Evolutionary conservation across 495 filamentous ascomycete species (phyloP), one percentile per base, ranked within the genome.

Genomic region (Neurospora pannonica): DNA sequence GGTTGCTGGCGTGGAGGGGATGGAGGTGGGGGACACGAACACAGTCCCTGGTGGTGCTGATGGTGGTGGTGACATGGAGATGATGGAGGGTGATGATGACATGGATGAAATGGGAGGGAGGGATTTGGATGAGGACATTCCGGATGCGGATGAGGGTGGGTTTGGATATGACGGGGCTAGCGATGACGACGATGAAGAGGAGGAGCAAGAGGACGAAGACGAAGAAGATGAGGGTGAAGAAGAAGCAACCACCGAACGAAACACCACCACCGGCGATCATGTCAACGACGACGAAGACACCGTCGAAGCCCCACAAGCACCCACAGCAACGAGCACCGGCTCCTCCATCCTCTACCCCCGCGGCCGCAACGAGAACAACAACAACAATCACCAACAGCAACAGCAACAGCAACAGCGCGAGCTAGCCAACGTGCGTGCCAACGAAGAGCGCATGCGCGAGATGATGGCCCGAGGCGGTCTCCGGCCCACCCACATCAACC

Each of bases 121-220:
- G 73, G 89, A 92, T 84, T 76, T 92, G 73, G 90, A 92, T 79
- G 90, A 88, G 70, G 90, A 92, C 11, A 88, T 92, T 9, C 90
- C 90, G 0, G 90, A 92, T 72, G 90, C 88, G 11, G 89, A 89
- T 31, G 83, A 74, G 1, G 80, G 75, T 7, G 87, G 83, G 24
- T 83, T 87, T 70, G 86, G 84, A 28, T 80, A 78, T 48, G 85
- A 87, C 54, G 85, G 82, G 28, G 77, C 75, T 13, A 84, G 83
- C 71, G 84, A 83, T 69, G 85, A 86, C 3, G 83, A 85, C 6
- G 54, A 80, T 1, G 46, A 24, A 13, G 46, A 54, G 24, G 46
- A 54, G n/a, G 46, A 54, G 10, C n/a, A 54, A 0, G 86, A 86
- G 7, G 86, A 84, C 0, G 80, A 81, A 2, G 80, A 81, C 3